Evolutionary conservation across 2,329 filamentous ascomycete species (phyloP), one percentile per base, ranked within the genome.

Genomic region (Corynespora cassiicola): DNA sequence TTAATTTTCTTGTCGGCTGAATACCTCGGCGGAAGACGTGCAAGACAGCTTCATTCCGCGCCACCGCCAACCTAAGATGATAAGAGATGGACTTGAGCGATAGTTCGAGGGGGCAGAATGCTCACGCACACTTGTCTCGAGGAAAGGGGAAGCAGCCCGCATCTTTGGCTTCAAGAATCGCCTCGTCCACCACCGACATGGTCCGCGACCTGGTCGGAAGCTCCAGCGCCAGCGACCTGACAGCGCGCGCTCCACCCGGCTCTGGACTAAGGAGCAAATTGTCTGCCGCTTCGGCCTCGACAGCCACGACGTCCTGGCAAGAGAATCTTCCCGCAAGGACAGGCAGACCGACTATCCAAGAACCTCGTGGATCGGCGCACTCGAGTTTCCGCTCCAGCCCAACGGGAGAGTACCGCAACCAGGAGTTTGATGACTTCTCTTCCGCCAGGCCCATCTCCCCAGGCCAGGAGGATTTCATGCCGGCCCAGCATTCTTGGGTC

Each of bases 161-260:
- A 9, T 39, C 43, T 1, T 29, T 54, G 12, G 30, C 46, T 17
- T 50, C 51, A 23, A 40, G 42, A 31, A 45, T 54, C 17, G 33
- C 39, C 15, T 30, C 42, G 8, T 52, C 48, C 9, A 44, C 51
- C 18, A 41, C 48, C 7, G 38, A 36, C 11, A 36, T 54, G 15
- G 45, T 46, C n/a, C 42, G 29, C 17, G 36, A 47, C 22, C 12
- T 39, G 4, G 23, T 45, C 11, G 43, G 42, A 12, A 28, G 27
- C 16, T 33, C 36, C n/a, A 37, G 38, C 18, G 39, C 42, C 4
- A 36, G 43, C 7, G 45, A 54, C 9, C 28, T 48, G 5, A 12
- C 31, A 10, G 24, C 12, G 17, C 21, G 30, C 15, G 9, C 45
- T 1, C 24, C 37, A 15, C 45, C 38, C 11, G 37, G 31, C 12